phyloP scores from a whole-genome alignment of 805 yeast genomes.

The Kuraishia capsulata region DNA sequence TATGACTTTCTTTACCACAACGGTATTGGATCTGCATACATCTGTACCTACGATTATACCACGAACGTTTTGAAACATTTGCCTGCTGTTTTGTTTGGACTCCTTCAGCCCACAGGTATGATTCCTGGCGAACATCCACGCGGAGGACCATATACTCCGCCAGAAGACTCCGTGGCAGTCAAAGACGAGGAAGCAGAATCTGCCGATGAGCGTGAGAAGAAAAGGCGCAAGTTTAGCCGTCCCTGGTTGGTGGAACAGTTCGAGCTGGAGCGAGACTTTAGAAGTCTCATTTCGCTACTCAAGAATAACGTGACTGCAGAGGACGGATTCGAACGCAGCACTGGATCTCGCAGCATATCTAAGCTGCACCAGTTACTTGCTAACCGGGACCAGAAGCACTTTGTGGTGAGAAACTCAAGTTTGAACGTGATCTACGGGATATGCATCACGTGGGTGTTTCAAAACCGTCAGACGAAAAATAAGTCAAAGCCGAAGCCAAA shows the following conservation, averaged over 20 bases:
- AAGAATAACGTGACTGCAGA: conserved; percentile 23
- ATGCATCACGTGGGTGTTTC: conserved; percentile 38
- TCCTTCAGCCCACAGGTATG: conserved; percentile 37
- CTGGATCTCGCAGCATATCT: conserved; percentile 2
- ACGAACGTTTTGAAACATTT: conserved; percentile 37
- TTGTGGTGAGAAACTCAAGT: conserved; percentile 48
- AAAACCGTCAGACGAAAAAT: too few relatives aligned
- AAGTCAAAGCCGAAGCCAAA: too few relatives aligned
- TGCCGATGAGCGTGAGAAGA: not conserved
- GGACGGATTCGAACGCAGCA: conserved; percentile 4
- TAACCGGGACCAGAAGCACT: conserved; percentile 29
- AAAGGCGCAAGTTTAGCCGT: conserved; percentile 13
- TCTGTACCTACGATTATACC: conserved; percentile 57
- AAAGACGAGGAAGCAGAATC: not conserved
- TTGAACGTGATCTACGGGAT: conserved; percentile 46
- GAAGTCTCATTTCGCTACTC: conserved; percentile 34
- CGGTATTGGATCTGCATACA: conserved; percentile 44
- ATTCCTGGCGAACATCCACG: conserved; percentile 25
- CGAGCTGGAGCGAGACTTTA: conserved; percentile 39
- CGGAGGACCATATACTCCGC: not conserved
- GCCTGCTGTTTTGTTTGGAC: conserved; percentile 47
- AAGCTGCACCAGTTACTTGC: conserved; percentile 11
- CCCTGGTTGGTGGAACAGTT: conserved; percentile 53
- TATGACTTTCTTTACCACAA: conserved; percentile 51
- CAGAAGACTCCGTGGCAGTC: not conserved